A percentile compares a stretch with the other conserved stretches of the same genome.
Conservation (phyloP, 2,329 filamentous ascomycete genomes). For the Verticillium albo-atrum region DNA sequence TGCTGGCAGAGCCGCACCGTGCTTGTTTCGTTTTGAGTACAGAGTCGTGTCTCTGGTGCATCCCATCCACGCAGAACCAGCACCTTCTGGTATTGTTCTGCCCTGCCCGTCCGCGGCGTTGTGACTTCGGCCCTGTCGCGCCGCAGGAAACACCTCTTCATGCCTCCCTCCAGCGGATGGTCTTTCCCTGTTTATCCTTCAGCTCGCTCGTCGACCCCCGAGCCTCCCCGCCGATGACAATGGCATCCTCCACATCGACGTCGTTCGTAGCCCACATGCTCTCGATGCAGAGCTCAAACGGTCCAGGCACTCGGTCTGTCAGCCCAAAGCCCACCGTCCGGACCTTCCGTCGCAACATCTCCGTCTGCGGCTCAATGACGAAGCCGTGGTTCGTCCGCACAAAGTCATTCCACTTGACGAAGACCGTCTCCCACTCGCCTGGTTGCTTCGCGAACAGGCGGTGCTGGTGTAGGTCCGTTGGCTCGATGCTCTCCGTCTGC, state of each 20-base stretch:
- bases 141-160: neutral
- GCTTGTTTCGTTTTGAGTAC: no score
- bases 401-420: slow-evolving; percentile 88
- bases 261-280: slow-evolving; percentile 86
- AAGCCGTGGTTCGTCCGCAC: slow-evolving; percentile 91
- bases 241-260: slow-evolving; percentile 15
- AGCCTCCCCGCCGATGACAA: slow-evolving; percentile 5
- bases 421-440: slow-evolving; percentile 91
- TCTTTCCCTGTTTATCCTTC: slow-evolving; percentile 31
- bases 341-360: slow-evolving; percentile 82
- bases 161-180: slow-evolving; percentile 25
- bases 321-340: slow-evolving; percentile 81
- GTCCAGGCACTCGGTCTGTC: slow-evolving; percentile 83
- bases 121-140: neutral
- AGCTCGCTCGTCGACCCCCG: slow-evolving; percentile 19
- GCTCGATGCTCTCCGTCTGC: slow-evolving; percentile 89
- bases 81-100: no score
- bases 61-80: no score
- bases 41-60: no score
- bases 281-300: slow-evolving; percentile 82
- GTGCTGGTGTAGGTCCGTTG: slow-evolving; percentile 95
- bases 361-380: slow-evolving; percentile 88
- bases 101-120: no score
- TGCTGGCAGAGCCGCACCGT: no score
- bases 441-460: slow-evolving; percentile 73